phyloP scores from a whole-genome alignment of 1,139 yeast genomes.

The Pneumocystis murina region DNA sequence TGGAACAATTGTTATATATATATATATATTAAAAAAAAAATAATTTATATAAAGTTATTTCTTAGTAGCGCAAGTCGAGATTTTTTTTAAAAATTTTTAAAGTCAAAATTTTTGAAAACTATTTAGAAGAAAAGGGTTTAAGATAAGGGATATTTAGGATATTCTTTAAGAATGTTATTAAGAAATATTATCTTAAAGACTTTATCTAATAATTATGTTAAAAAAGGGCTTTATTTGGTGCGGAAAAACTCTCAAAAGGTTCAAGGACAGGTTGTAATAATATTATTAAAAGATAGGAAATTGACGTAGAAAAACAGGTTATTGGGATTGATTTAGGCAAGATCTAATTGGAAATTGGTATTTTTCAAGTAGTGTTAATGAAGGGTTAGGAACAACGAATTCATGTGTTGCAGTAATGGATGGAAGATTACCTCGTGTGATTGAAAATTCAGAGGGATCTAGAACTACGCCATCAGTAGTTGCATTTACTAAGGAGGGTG shows the following conservation, averaged over 20 bases:
- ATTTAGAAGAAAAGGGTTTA: background rate
- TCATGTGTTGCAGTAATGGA: conserved; percentile 98
- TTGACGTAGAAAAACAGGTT: background rate
- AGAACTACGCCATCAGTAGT: conserved; percentile 98
- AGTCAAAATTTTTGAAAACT: too few relatives aligned
- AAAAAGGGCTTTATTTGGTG: background rate
- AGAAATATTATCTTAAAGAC: background rate
- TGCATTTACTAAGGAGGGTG: conserved; percentile 93
- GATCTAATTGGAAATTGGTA: conserved; percentile 59
- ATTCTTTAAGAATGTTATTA: background rate
- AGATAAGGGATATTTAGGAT: background rate
- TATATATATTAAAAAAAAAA: too few relatives aligned
- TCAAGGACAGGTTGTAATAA: background rate
- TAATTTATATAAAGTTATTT: too few relatives aligned
- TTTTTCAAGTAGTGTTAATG: conserved; percentile 59
- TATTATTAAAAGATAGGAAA: background rate
- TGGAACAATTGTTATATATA: too few relatives aligned
- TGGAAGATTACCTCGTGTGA: conserved; percentile 90
- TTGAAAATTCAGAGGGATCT: conserved; percentile 97
- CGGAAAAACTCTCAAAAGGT: background rate
- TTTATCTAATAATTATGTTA: background rate
- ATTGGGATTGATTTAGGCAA: conserved; percentile 69
- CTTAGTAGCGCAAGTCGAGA: too few relatives aligned
- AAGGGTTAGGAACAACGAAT: conserved; percentile 24
- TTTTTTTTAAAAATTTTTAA: too few relatives aligned